phyloP scores from a whole-genome alignment of 805 yeast species.

The Metschnikowia aberdeeniae region DNA sequence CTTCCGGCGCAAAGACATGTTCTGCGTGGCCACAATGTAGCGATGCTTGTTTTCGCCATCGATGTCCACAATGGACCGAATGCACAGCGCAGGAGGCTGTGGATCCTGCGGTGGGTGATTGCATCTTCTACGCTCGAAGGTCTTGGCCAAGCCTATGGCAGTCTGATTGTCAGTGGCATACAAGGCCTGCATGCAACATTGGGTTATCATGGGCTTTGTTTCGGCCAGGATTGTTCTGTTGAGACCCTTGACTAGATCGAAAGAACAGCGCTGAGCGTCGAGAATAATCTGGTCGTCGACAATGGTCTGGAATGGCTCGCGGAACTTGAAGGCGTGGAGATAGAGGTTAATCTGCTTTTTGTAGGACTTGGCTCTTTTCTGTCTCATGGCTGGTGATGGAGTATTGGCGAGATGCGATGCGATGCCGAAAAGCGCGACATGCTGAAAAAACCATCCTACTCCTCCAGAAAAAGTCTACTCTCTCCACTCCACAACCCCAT shows the following conservation, averaged over 20 bases:
- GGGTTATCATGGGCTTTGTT: constrained; percentile 87
- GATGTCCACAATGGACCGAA: constrained; percentile 61
- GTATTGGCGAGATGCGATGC: constrained; percentile 4
- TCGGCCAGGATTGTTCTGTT: constrained; percentile 80
- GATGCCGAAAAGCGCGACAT: constrained; percentile 1
- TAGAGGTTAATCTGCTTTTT: constrained; percentile 88
- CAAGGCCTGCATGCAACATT: constrained; percentile 87
- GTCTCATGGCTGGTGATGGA: constrained; percentile 60
- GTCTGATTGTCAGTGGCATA: constrained; percentile 67
- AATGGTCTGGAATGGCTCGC: constrained; percentile 88
- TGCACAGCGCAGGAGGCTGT: constrained; percentile 68
- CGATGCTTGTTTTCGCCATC: constrained; percentile 85
- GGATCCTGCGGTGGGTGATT: constrained; percentile 69
- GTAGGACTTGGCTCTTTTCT: constrained; percentile 91
- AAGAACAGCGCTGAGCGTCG: constrained; percentile 61
- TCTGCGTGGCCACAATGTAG: constrained; percentile 84
- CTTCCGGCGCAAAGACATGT: constrained; percentile 59
- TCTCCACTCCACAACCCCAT: constrained; percentile 32
- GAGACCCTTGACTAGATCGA: constrained; percentile 77
- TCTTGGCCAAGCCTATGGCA: constrained; percentile 78
- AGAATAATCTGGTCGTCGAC: constrained; percentile 78
- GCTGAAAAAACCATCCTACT: neutral
- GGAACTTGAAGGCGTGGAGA: constrained; percentile 81
- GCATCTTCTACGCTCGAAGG: constrained; percentile 88
- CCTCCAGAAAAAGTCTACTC: neutral